These are phyloP conservation scores for Pyrenochaeta sp. DNA, from an alignment of 2,329 filamentous ascomycete genomes.

Conservation along the genomic window DNA sequence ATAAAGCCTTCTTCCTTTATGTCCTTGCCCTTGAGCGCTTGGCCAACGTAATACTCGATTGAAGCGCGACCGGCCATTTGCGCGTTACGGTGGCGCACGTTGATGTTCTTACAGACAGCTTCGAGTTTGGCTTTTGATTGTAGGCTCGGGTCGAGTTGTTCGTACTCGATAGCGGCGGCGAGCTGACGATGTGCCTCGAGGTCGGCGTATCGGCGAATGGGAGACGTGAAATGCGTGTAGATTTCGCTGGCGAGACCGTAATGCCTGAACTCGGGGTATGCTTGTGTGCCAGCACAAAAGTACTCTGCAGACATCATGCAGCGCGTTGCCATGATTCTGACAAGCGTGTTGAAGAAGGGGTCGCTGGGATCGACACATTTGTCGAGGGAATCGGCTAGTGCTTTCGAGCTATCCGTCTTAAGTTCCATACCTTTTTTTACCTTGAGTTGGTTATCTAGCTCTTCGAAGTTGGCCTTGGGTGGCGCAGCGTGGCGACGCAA, in stretches of 20 bases:
- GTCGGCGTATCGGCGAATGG: constrained; percentile 97
- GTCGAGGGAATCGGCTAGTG: constrained; percentile 93
- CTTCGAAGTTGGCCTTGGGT: constrained; percentile 95
- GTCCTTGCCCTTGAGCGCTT: constrained; percentile 82
- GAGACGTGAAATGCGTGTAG: constrained; percentile 98
- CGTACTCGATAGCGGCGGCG: constrained; percentile 93
- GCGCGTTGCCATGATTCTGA: constrained; percentile 95
- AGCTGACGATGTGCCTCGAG: constrained; percentile 93
- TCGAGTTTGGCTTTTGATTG: constrained; percentile 86
- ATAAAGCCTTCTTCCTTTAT: constrained; percentile 91
- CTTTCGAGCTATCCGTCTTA: constrained; percentile 84
- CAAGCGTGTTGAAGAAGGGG: constrained; percentile 97
- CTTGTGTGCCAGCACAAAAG: constrained; percentile 92
- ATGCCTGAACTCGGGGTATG: constrained; percentile 93
- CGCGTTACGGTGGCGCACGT: constrained; percentile 94
- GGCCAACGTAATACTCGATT: constrained; percentile 97
- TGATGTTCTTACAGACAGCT: constrained; percentile 97
- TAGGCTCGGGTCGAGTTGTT: constrained; percentile 80
- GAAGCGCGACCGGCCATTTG: constrained; percentile 93
- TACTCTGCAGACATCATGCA: constrained; percentile 99
- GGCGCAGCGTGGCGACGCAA: constrained; percentile 91
- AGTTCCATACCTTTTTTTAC: constrained; percentile 85
- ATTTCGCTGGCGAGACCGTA: constrained; percentile 96
- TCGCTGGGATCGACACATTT: constrained; percentile 79
- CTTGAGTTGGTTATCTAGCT: constrained; percentile 87